A percentile compares a stretch with the other conserved stretches of the same genome.
phyloP scores from a whole-genome alignment of 768 basidiomycete species.

The Psilocybe cyanescens region DNA sequence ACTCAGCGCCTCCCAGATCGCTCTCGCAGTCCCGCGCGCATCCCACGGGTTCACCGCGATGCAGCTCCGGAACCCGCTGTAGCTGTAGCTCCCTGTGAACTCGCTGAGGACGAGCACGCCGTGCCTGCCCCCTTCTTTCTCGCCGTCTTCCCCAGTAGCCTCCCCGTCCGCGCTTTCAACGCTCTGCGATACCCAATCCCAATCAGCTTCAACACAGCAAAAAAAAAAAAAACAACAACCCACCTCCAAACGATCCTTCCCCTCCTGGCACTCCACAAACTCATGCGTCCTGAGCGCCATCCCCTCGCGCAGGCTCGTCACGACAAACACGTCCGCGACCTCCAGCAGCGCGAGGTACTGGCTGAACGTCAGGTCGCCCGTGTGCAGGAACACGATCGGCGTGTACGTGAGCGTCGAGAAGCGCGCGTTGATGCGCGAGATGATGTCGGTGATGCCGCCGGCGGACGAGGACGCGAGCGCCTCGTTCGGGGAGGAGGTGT shows the following conservation, averaged over 20 bases:
- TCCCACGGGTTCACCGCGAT: slow-evolving; percentile 90
- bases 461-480: slow-evolving; percentile 37
- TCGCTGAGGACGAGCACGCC: slow-evolving; percentile 26
- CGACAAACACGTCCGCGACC: slow-evolving; percentile 85
- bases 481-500: slow-evolving; percentile 80
- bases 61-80: slow-evolving; percentile 85
- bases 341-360: slow-evolving; percentile 85
- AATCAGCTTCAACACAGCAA: background rate
- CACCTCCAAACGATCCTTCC: slow-evolving; percentile 62
- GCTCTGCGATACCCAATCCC: background rate
- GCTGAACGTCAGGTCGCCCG: slow-evolving; percentile 81
- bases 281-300: slow-evolving; percentile 87
- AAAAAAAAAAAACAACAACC: slow-evolving; percentile 18
- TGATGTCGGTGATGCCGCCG: slow-evolving; percentile 61
- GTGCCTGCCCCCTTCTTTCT: background rate
- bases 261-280: slow-evolving; percentile 86
- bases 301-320: slow-evolving; percentile 84
- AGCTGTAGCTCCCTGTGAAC: slow-evolving; percentile 88
- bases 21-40: slow-evolving; percentile 79
- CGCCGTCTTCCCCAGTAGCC: background rate
- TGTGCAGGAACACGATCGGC: slow-evolving; percentile 85
- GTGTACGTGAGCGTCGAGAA: slow-evolving; percentile 89
- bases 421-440: slow-evolving; percentile 80
- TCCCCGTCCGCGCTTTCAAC: background rate
- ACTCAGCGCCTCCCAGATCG: slow-evolving; percentile 71